These are phyloP conservation scores for Xylaria sp. DNA, from an alignment of 2,329 filamentous ascomycete genomes.

Conservation along the genomic window DNA sequence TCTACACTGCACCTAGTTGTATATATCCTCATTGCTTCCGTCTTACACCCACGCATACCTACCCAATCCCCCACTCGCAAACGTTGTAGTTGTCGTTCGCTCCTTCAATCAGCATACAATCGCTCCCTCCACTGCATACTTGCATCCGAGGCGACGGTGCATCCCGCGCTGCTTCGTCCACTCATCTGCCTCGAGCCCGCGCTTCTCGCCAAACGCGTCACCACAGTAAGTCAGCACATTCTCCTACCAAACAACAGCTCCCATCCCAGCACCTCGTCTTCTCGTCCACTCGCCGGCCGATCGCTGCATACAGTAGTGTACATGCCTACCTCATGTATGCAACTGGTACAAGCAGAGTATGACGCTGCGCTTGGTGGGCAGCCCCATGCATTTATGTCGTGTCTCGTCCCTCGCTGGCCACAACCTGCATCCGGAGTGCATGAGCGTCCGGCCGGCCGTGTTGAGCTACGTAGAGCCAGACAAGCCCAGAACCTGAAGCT, in stretches of 20 bases:
- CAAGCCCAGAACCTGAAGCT: slow-evolving; percentile 16
- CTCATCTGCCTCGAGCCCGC: slow-evolving; percentile 30
- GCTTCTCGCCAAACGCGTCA: slow-evolving; percentile 39
- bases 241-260: slow-evolving; percentile 34
- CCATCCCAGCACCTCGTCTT: slow-evolving; percentile 29
- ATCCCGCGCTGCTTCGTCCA: slow-evolving; percentile 35
- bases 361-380: slow-evolving; percentile 4
- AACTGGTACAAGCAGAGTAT: background rate
- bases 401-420: slow-evolving; percentile 42
- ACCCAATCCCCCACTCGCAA: slow-evolving; percentile 23
- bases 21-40: no score
- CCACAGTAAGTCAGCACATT: slow-evolving; percentile 28
- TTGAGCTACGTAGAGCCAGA: slow-evolving; percentile 29
- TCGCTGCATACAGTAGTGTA: slow-evolving; percentile 49
- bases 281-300: slow-evolving; percentile 38
- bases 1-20: no score
- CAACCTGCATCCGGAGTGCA: slow-evolving; percentile 40
- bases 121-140: slow-evolving; percentile 1
- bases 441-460: slow-evolving; percentile 33
- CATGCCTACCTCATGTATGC: no score
- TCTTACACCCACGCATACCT: slow-evolving; percentile 15
- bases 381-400: slow-evolving; percentile 41
- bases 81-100: slow-evolving; percentile 2
- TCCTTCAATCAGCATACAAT: slow-evolving; percentile 11
- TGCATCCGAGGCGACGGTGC: slow-evolving; percentile 1